Conservation (phyloP, 1,284 basidiomycete species). For the Fistulinella cinereoalba region DNA sequence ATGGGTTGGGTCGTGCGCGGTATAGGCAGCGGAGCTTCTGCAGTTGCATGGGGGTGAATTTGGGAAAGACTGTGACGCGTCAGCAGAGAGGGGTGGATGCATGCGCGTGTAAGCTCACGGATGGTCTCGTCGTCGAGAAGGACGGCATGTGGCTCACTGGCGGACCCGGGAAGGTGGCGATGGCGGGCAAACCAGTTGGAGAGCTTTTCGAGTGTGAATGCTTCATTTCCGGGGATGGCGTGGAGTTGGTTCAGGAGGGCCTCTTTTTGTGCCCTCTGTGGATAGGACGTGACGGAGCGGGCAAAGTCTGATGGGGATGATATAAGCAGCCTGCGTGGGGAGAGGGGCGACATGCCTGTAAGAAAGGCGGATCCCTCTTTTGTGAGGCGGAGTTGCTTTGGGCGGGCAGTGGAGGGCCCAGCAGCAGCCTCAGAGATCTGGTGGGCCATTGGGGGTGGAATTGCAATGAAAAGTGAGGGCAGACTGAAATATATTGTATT, state of each 20-base stretch:
- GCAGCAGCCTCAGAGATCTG: background rate
- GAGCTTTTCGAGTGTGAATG: conserved; percentile 19
- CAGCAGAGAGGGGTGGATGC: background rate
- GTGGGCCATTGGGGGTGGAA: background rate
- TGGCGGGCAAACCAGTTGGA: conserved; percentile 25
- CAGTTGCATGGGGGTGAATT: conserved; percentile 23
- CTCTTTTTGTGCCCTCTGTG: conserved; percentile 15
- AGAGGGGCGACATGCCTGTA: conserved; percentile 6
- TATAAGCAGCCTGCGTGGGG: background rate
- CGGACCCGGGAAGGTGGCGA: conserved; percentile 6
- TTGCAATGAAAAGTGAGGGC: background rate
- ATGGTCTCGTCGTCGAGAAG: conserved; percentile 26
- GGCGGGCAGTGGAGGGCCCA: conserved; percentile 3
- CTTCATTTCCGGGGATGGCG: conserved; percentile 25
- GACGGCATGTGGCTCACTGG: background rate
- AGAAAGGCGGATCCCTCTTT: conserved; percentile 12
- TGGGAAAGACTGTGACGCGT: conserved; percentile 25
- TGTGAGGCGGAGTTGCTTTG: conserved; percentile 8
- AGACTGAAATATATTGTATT: too few species aligned
- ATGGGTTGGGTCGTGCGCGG: conserved; percentile 14
- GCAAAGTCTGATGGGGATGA: conserved; percentile 17
- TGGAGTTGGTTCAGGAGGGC: conserved; percentile 14
- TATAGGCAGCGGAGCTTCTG: conserved; percentile 21
- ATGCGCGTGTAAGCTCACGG: conserved; percentile 14
- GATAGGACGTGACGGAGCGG: conserved; percentile 11